Percentiles rank a stretch among this genome's conserved stretches.
Evolutionary conservation across 805 yeast genomes (phyloP).

Genomic region (Yarrowia sp.): DNA sequence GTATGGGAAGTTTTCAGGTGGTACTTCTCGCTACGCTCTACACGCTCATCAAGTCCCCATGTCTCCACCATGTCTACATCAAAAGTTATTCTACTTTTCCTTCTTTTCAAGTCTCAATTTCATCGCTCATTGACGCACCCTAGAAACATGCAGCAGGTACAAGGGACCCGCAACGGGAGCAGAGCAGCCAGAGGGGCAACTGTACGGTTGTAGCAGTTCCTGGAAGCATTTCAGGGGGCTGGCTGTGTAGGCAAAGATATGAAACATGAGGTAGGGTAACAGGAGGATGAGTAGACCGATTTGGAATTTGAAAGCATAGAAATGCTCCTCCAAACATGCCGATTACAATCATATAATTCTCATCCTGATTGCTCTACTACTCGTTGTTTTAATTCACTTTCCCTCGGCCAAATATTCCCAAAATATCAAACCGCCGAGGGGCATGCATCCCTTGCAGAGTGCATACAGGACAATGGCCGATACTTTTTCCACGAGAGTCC

Average conservation of each 20-base stretch:
- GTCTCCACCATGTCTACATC: background rate
- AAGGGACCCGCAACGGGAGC: conserved; percentile 3
- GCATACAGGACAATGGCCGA: conserved; percentile 15
- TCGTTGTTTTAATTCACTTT: background rate
- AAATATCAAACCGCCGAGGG: background rate
- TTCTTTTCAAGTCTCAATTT: no score
- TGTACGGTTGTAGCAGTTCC: conserved; percentile 8
- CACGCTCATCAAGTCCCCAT: background rate
- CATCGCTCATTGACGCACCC: no score
- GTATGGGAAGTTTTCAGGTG: background rate
- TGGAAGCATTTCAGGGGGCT: conserved; percentile 8
- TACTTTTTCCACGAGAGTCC: background rate
- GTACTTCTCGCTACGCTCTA: background rate
- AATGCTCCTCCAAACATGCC: background rate
- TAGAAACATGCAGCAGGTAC: conserved; percentile 1
- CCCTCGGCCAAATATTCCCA: background rate
- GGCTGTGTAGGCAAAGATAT: background rate
- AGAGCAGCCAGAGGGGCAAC: conserved; percentile 6
- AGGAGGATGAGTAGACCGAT: no score
- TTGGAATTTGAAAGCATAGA: background rate
- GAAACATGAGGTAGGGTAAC: conserved; percentile 10
- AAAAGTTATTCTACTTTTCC: background rate
- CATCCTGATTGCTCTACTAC: background rate
- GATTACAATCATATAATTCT: background rate
- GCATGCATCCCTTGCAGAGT: conserved; percentile 16